Evolutionary conservation across 2,329 filamentous ascomycete genomes (phyloP).

Genomic region (Trichoderma breve): DNA sequence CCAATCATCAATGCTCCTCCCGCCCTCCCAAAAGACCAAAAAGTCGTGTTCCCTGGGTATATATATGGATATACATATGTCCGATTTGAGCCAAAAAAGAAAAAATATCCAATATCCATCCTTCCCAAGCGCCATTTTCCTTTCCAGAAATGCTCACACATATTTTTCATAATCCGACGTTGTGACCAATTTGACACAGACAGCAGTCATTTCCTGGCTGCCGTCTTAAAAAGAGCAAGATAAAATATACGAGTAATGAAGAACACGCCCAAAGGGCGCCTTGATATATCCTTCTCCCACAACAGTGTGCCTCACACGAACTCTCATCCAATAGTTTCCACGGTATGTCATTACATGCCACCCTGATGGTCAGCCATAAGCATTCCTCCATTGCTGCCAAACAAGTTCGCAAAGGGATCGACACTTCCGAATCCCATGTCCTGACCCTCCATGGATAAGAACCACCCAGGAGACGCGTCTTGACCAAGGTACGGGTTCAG

Average conservation of each 20-base stretch:
- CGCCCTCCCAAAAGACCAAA: neutral
- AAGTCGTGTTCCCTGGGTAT: constrained; percentile 11
- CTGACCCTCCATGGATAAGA: constrained; percentile 73
- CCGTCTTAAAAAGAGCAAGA: neutral
- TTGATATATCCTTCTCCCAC: neutral
- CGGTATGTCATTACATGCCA: neutral
- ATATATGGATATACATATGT: constrained; percentile 14
- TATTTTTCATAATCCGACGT: neutral
- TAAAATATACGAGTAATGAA: neutral
- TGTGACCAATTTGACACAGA: neutral
- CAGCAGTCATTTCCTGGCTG: neutral
- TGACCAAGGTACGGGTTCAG: constrained; percentile 32
- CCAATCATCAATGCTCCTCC: neutral
- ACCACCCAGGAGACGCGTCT: constrained; percentile 71
- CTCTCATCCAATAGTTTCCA: neutral
- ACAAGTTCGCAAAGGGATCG: constrained; percentile 51
- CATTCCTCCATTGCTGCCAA: constrained; percentile 42
- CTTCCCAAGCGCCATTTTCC: constrained; percentile 8
- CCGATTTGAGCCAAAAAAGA: constrained; percentile 9
- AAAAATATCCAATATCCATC: constrained; percentile 5
- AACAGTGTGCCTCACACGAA: neutral
- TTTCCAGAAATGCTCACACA: neutral
- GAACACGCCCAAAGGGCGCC: neutral
- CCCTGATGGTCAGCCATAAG: constrained; percentile 33
- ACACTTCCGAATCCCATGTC: constrained; percentile 45